Conservation (phyloP, 139 green algal species). For the Pleodorina starrii region DNA sequence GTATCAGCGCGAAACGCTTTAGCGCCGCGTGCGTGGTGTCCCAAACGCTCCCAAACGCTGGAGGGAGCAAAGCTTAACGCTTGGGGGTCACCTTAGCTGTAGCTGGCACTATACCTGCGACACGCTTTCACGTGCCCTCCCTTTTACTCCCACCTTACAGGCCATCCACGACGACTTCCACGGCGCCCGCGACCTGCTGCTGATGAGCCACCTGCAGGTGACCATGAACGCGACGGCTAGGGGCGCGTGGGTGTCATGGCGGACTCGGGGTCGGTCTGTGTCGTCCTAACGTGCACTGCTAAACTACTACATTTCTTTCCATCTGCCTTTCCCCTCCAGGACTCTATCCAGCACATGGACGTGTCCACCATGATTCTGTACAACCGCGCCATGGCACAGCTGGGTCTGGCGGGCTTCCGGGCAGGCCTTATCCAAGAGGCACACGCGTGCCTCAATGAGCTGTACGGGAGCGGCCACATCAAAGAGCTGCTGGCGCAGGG, state of each 20-base stretch:
- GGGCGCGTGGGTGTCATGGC: no score
- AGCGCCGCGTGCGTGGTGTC: no score
- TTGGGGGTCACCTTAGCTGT: no score
- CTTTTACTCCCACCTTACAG: background rate
- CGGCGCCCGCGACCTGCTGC: constrained; percentile 92
- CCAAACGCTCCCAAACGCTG: no score
- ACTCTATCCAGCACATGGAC: constrained; percentile 89
- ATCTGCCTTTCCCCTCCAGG: constrained; percentile 56
- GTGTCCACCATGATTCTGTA: constrained; percentile 98
- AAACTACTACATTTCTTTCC: no score
- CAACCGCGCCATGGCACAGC: constrained; percentile 96
- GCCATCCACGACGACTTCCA: constrained; percentile 95
- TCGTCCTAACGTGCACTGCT: no score
- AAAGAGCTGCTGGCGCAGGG: constrained; percentile 98
- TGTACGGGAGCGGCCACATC: constrained; percentile 93
- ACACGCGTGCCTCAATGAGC: constrained; percentile 92
- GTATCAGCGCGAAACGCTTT: no score
- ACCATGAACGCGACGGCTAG: no score
- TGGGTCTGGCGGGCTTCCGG: constrained; percentile 96
- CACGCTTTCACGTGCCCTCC: no score
- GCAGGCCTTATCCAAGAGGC: constrained; percentile 90
- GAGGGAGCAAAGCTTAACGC: no score
- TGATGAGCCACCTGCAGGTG: constrained; percentile 96
- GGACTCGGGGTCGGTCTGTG: no score
- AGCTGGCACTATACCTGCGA: no score